These are phyloP conservation scores for Aspergillus olivimuriae DNA, from an alignment of 495 filamentous ascomycete genomes.

Conservation along the genomic window DNA sequence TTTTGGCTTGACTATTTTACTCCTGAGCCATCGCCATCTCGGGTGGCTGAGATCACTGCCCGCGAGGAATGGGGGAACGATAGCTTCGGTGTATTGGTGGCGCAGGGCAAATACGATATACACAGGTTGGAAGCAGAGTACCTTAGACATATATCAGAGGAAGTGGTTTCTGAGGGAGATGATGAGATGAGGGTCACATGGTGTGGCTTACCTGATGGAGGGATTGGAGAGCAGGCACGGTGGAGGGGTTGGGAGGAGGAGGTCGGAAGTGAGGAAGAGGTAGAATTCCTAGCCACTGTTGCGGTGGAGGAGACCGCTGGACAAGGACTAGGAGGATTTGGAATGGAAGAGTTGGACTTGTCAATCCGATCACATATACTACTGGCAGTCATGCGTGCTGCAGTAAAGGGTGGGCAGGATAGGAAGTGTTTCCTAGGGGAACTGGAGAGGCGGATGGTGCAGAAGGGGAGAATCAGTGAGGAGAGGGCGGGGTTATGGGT, in stretches of 20 bases:
- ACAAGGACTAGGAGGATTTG: constrained; percentile 4
- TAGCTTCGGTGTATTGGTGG: constrained; percentile 11
- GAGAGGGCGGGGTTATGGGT: constrained; percentile 17
- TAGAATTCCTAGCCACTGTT: constrained; percentile 21
- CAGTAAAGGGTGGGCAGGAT: constrained; percentile 12
- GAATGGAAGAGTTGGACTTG: constrained; percentile 19
- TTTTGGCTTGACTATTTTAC: constrained; percentile 19
- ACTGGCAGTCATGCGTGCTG: constrained; percentile 19
- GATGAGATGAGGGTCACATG: constrained; percentile 15
- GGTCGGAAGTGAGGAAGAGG: constrained; percentile 21
- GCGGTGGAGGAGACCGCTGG: constrained; percentile 18
- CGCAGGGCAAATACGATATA: constrained; percentile 18
- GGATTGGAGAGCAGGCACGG: constrained; percentile 14
- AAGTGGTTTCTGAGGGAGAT: constrained; percentile 13
- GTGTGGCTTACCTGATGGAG: constrained; percentile 18
- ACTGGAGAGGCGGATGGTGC: constrained; percentile 17
- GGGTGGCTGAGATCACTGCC: too few species aligned
- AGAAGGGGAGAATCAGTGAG: constrained; percentile 15
- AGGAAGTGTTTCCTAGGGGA: constrained; percentile 16
- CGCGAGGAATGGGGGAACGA: constrained; percentile 10
- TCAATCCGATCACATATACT: constrained; percentile 22
- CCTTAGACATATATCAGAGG: constrained; percentile 11
- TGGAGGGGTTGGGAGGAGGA: constrained; percentile 20
- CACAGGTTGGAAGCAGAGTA: constrained; percentile 15
- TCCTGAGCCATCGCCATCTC: too few species aligned